A percentile compares a stretch with the other conserved stretches of the same genome.
Evolutionary conservation across 164 flowering plant genomes (phyloP).

Genomic region (Platanus orientalis): DNA sequence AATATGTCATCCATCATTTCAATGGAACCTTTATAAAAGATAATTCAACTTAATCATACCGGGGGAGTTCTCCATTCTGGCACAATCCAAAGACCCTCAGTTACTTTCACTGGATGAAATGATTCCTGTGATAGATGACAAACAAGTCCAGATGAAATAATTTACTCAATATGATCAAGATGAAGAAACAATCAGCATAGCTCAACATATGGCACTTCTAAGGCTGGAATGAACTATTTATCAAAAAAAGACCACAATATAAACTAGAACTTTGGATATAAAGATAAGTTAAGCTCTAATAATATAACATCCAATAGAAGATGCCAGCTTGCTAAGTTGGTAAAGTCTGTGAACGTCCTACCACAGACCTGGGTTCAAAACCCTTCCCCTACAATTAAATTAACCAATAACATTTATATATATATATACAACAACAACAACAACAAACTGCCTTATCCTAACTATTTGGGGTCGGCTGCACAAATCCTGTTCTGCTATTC

Average conservation of each 20-base stretch:
- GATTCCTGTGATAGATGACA: slow-evolving; percentile 57
- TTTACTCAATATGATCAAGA: neutral
- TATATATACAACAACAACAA: too few species aligned
- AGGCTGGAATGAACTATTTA: neutral
- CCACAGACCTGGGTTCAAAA: too few species aligned
- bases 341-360: too few species aligned
- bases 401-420: too few species aligned
- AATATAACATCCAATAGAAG: too few species aligned
- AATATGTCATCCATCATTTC: neutral
- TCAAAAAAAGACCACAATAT: neutral
- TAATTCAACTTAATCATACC: slow-evolving; percentile 38
- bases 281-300: too few species aligned
- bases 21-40: slow-evolving; percentile 9
- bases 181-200: neutral
- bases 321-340: too few species aligned
- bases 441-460: too few species aligned
- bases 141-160: slow-evolving; percentile 5
- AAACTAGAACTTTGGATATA: neutral
- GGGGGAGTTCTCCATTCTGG: slow-evolving; percentile 83
- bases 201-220: neutral
- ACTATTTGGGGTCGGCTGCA: too few species aligned
- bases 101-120: slow-evolving; percentile 70
- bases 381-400: too few species aligned
- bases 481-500: too few species aligned
- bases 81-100: slow-evolving; percentile 74